Evolutionary conservation across 108 stramenopile genomes (phyloP).

Genomic region (Skeletonema marinoi): DNA sequence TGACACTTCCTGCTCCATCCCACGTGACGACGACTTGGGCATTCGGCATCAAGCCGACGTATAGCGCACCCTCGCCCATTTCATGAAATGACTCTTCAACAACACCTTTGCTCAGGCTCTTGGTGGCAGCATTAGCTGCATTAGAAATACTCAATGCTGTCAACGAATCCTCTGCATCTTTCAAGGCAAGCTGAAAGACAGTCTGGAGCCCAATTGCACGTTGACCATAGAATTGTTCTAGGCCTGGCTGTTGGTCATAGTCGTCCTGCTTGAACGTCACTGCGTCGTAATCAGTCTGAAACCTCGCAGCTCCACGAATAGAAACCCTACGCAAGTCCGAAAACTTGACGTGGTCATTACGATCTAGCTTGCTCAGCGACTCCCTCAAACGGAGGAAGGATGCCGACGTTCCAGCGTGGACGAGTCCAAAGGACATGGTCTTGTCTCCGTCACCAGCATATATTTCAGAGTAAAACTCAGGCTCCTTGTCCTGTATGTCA

Average conservation of each 20-base stretch:
- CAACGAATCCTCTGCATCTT: conserved; percentile 14
- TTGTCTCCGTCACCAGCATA: conserved; percentile 39
- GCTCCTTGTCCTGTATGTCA: conserved; percentile 25
- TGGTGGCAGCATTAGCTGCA: conserved; percentile 14
- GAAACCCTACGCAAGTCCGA: conserved; percentile 40
- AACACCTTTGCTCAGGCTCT: conserved; percentile 8
- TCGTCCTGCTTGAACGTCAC: conserved; percentile 41
- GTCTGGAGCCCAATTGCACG: conserved; percentile 61
- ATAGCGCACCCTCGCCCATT: conserved; percentile 65
- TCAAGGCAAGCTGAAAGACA: conserved; percentile 51
- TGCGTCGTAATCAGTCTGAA: conserved; percentile 32
- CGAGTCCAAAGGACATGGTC: conserved; percentile 49
- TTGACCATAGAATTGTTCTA: conserved; percentile 67
- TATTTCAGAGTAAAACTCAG: conserved; percentile 42
- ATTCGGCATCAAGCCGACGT: conserved; percentile 26
- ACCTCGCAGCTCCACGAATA: conserved; percentile 43
- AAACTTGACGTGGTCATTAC: conserved; percentile 22
- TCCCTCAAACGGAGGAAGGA: too few species aligned
- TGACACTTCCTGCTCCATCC: conserved; percentile 63
- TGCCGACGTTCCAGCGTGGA: not conserved
- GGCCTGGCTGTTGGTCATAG: conserved; percentile 60
- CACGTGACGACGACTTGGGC: conserved; percentile 53
- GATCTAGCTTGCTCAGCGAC: not conserved
- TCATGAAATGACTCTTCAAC: conserved; percentile 19
- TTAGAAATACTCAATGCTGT: conserved; percentile 9